Base-by-base conservation (phyloP, 371 early-diverging fungal genomes). In the Mortierella sp. region DNA sequence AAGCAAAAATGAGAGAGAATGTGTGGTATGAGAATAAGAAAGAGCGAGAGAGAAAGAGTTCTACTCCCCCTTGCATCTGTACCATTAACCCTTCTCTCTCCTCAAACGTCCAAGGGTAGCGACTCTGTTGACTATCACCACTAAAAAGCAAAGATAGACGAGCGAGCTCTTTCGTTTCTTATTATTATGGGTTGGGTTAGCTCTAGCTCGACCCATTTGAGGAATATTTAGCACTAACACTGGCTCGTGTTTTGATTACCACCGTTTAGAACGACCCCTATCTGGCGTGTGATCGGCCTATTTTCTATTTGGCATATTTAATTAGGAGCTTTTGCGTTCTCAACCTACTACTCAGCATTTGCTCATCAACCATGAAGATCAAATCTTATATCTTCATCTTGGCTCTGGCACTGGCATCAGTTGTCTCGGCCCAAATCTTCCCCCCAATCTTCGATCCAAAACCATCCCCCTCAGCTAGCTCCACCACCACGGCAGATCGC, bases 381-480 rank as follows among this genome's bases (percentile, higher is more conserved):
- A 64, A 59, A 45, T 29, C 65, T 23, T 61, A 26, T 35, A n/a
- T 67, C 8, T 15, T 56, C 10, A 19, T 67, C 42, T n/a, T 61
- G 40, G 58, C 63, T 37, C 34, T 67, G 51, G 29, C 56, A 57
- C 57, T 73, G 67, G 63, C 32, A 15, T 62, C 73, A 35, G 37
- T 49, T 51, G 62, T 47, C 6, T 12, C 43, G 22, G 42, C 49
- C 17, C 31, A 23, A 4, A 51, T 28, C 23, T 5, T 51, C 7
- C 28, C 28, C 17, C 51, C 51, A 26, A 2, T 6, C 29, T n/a
- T n/a, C 58, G 29, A 49, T 19, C 2, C 42, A 40, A 0, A 19
- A n/a, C 5, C 60, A 2, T n/a, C 60, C 17, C 28, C 61, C 2
- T 1, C 60, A 42, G 60, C 60, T 23, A 57, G 53, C 22, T 22